Base-by-base conservation (phyloP, 2,329 filamentous ascomycete species). In the Trichoderma sp. region DNA sequence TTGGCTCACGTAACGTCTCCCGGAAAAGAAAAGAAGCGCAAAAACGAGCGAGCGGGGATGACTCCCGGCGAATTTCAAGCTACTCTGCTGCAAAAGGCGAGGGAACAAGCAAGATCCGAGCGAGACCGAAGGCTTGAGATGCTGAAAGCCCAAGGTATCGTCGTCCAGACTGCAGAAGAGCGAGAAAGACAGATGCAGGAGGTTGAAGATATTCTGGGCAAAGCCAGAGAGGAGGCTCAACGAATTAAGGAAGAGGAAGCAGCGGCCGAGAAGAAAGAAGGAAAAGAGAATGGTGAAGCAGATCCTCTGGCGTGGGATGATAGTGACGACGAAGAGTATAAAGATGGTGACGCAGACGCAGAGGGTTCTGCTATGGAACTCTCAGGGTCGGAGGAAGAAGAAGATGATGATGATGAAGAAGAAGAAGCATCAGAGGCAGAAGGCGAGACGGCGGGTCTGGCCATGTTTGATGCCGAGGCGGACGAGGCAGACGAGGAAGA, bases 191-290 rank as follows among this genome's bases (percentile, higher is more conserved):
- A 97, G 77, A 88, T 93, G 78, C 89, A 91, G 68, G 89, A 94
- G 69, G 89, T 97, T 14, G 96, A 98, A 74, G 91, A 97, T 75
- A 86, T 98, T 70, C 87, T 98, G 30, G 91, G 95, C 59, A 94
- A 90, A 74, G 95, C 94, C 24, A 86, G 94, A 68, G 85, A 89
- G 70, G 93, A 98, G 76, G 94, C 90, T 2, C 73, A 78, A 46
- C 89, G 91, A 73, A 89, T 98, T 60, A 91, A 90, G 79, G 88
- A 91, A 74, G 84, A 89, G 59, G 96, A 99, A 80, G 89, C 89
- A 71, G 90, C 87, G 32, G 89, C 88, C 55, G 89, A 88, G 0
- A 95, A 92, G 80, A 88, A 89, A 75, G 85, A 89, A 66, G 85
- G 76, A 74, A 83, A 79, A 75, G 82, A 79, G 70, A 81, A 76